Base-by-base conservation (phyloP, 257 asterid species). In the Schizonepeta tenuifolia region DNA sequence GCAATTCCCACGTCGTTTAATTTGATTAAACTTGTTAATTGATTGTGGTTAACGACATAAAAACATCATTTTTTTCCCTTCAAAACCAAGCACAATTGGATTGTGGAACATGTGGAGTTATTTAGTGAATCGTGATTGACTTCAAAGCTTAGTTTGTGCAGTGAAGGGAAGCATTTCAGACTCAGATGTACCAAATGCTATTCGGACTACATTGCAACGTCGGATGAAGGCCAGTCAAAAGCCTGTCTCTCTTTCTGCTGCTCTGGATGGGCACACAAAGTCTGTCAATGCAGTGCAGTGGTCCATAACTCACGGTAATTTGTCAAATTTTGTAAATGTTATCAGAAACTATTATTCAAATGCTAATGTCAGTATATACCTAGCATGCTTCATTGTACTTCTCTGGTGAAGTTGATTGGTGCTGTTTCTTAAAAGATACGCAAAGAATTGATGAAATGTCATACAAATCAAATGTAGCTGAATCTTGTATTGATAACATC, bases 271-370 rank as follows among this genome's bases (percentile, higher is more conserved):
- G 49, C 97, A 95, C 74, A 51, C 77, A n/a, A 90, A 77, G 79
- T 67, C 98, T 68, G 92, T 90, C 63, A 95, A 87, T 77, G 81
- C 89, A 31, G 71, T 95, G 65, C 91, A 87, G n/a, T 95, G 99
- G 99, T 95, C 97, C 60, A 81, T 59, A 60, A 79, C 75, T 70
- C 97, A 90, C 44, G 77, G 99, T 92, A 77, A 84, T 84, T 77
- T 59, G 49, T 72, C 75, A 12, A 10, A 77, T 83, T 84, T 77
- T 59, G 44, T 72, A 73, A 12, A 10, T 64, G 58, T 55, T 40
- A 49, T 69, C 54, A 56, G 9, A 14, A 70, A 49, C 15, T 31
- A 28, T 67, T 46, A 15, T 69, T 46, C 58, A 26, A 14, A 57
- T 55, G 43, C 40, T 47, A 70, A 63, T 74, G 53, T 22, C 17